Percentiles rank a stretch among this genome's conserved stretches.
Conservation (phyloP, 208 protist species). For the Leishmania major region DNA sequence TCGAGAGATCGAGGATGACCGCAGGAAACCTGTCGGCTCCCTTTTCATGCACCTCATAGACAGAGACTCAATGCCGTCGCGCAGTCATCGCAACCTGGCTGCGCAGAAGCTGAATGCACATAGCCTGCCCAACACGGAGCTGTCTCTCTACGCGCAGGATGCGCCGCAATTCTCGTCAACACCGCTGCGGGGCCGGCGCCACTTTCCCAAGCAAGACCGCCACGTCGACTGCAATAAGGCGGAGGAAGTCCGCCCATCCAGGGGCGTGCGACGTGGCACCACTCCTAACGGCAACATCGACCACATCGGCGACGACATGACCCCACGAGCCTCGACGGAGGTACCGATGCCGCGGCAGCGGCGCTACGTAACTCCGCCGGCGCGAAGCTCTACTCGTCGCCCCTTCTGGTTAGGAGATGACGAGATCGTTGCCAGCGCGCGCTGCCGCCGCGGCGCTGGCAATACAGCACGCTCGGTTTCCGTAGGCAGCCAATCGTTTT, state of each 20-base stretch:
- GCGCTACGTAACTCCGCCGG: conserved; percentile 36
- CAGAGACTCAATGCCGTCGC: conserved; percentile 38
- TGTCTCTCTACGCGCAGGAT: conserved; percentile 51
- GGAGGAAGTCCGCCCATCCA: conserved; percentile 9
- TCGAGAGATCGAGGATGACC: conserved; percentile 53
- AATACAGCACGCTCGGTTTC: background rate
- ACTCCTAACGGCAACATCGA: conserved; percentile 17
- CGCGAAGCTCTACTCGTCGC: conserved; percentile 6
- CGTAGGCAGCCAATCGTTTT: background rate
- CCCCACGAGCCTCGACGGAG: conserved; percentile 17
- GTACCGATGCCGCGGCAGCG: conserved; percentile 31
- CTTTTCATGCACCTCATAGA: conserved; percentile 71
- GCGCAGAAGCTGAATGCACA: conserved; percentile 37
- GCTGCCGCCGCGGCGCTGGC: background rate
- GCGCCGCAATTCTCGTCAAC: conserved; percentile 13
- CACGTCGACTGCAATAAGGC: conserved; percentile 18
- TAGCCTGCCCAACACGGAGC: conserved; percentile 61
- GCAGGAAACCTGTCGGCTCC: conserved; percentile 61
- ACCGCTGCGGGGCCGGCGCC: conserved; percentile 35
- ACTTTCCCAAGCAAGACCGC: conserved; percentile 23
- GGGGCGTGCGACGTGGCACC: conserved; percentile 12
- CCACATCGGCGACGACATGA: conserved; percentile 43
- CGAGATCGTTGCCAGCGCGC: background rate
- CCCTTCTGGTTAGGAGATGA: conserved; percentile 33
- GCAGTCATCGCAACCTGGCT: conserved; percentile 31